phyloP scores from a whole-genome alignment of 768 basidiomycete genomes.

The Hebeloma cylindrosporum region DNA sequence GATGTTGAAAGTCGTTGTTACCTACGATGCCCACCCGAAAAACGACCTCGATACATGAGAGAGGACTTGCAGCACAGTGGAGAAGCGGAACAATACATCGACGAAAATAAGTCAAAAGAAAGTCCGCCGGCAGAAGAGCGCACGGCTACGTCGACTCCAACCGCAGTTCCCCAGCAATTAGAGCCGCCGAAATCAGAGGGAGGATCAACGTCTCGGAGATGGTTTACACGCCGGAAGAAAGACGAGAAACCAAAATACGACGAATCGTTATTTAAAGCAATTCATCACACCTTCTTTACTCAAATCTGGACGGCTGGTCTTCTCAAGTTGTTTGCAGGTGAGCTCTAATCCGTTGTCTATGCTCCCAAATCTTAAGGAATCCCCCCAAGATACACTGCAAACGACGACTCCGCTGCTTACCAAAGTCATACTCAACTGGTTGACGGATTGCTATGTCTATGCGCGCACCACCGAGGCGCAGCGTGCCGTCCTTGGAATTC shows the following conservation, averaged over 20 bases:
- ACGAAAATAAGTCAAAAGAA: slow-evolving; percentile 8
- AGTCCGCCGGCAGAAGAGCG: slow-evolving; percentile 5
- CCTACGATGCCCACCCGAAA: slow-evolving; percentile 48
- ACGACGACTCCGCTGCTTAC: slow-evolving; percentile 58
- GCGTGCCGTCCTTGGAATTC: slow-evolving; percentile 29
- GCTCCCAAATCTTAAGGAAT: neutral
- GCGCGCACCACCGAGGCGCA: slow-evolving; percentile 36
- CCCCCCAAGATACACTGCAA: slow-evolving; percentile 42
- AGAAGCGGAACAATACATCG: slow-evolving; percentile 1
- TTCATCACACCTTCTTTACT: slow-evolving; percentile 46
- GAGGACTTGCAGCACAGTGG: neutral
- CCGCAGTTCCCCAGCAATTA: slow-evolving; percentile 6
- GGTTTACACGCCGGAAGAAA: slow-evolving; percentile 10
- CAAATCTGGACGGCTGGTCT: slow-evolving; percentile 51
- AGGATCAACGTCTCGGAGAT: neutral
- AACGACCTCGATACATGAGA: slow-evolving; percentile 39
- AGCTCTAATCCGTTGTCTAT: slow-evolving; percentile 4
- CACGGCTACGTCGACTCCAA: slow-evolving; percentile 13
- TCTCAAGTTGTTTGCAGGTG: slow-evolving; percentile 45
- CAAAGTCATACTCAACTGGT: slow-evolving; percentile 58
- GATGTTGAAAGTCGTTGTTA: slow-evolving; percentile 49
- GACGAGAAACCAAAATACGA: slow-evolving; percentile 35
- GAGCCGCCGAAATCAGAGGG: neutral
- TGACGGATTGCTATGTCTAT: slow-evolving; percentile 48
- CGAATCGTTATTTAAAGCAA: slow-evolving; percentile 47